Base-by-base conservation (phyloP, 176 grass and related monocot genomes). In the Oryza australiensis region DNA sequence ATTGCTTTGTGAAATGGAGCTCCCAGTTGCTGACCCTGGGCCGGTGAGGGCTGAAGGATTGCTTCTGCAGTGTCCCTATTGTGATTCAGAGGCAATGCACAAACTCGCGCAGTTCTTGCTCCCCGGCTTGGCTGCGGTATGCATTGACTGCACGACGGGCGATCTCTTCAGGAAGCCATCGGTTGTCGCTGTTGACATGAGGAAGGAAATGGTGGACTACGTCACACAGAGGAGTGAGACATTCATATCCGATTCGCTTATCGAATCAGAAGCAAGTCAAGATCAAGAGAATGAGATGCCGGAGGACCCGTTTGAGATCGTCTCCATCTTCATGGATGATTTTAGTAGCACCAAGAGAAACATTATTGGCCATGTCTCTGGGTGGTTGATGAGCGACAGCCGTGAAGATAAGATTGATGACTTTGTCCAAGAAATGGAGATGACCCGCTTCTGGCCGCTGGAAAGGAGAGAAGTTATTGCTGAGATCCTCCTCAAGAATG, bases 361-460 rank as follows among this genome's bases (percentile, higher is more conserved):
- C 76, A 92, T 98, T 22, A 92, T 94, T 5, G 85, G 92, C 46
- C 86, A 94, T 64, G 95, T 98, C 53, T 94, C 95, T 37, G 90
- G 88, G 70, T 98, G 95, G 92, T 43, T 98, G 45, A 34, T 94
- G 55, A 94, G 86, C 7, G 90, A 98, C 40, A 93, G 46, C 65
- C 92, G 92, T 1, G 95, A 98, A 46, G 95, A 98, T 18, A 98
- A 98, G 88, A 94, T 97, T 45, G 95, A 98, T 4, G 92, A 98
- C 42, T 98, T 98, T 77, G 88, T 88, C 12, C 92, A 94, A 57
- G 95, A 94, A 48, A 94, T 94, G 90, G 95, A 94, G 72, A 91
- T 79, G 49, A 92, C 91, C 20, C 77, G 45, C 12, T 98, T 98
- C 84, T 98, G 95, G 95, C 76, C 90, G 0, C 51, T 94, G 5